Evolutionary conservation across 306 rosid genomes (phyloP), one percentile per base, ranked within the genome.

Genomic region (Quercus alba): DNA sequence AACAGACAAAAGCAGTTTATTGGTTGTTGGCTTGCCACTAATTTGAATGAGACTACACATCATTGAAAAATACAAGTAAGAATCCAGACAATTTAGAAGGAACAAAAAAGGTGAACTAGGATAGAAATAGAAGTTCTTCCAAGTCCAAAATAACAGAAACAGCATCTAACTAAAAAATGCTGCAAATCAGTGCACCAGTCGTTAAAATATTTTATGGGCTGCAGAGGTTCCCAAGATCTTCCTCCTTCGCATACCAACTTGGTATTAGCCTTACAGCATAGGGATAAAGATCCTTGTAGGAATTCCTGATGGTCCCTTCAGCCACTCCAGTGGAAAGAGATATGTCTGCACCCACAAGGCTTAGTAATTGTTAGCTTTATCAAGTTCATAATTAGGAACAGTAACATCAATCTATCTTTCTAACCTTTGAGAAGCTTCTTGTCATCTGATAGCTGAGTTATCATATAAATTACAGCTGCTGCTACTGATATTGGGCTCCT

Each of bases 401-500:
- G 57, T 18, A 78, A 6, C 44, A 76, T 80, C 51, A 67, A 67
- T 19, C 20, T 33, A 33, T 19, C 11, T 19, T 33, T 67, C 72
- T 33, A 70, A 95, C 98, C 99, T 91, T 95, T 93, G 55, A 91
- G 93, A 46, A 97, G 92, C 86, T 91, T 93, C 82, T 90, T 95
- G 68, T 90, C 97, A 44, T 93, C 97, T 0, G 97, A 95, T 66
- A 95, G 97, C 79, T 95, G 94, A 54, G 97, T 95, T 74, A 95
- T 86, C 25, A 93, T 95, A 84, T 93, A 93, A 76, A 91, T 95
- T 74, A 91, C 96, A 74, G 97, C 98, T 4, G 98, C 98, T 21
- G 98, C 98, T 75, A 93, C 90, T 56, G 97, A 90, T 86, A 95
- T 93, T 75, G 99, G 99, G 85, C 98, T 93, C 87, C 99, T 90